A percentile compares a stretch with the other conserved stretches of the same genome.
phyloP scores from a whole-genome alignment of 129 eudicot species.

The Helianthus tuberosus region DNA sequence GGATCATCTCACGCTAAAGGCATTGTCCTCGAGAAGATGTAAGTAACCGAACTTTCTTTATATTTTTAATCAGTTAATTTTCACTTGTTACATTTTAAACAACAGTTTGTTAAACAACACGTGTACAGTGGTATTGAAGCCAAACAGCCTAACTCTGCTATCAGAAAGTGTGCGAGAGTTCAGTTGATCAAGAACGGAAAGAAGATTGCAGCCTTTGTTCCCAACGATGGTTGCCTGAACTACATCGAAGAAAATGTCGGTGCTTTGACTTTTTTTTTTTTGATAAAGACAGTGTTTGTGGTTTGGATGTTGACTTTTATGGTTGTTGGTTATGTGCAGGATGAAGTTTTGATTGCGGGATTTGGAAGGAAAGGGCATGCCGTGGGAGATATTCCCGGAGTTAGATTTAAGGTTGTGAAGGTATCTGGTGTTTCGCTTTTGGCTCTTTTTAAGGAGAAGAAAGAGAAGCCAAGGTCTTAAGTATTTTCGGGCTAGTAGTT shows the following conservation, averaged over 20 bases:
- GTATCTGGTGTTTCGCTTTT: constrained; percentile 57
- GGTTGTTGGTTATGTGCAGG: constrained; percentile 4
- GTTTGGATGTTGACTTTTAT: neutral
- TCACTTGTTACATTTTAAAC: neutral
- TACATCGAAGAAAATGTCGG: constrained; percentile 57
- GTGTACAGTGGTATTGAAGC: constrained; percentile 53
- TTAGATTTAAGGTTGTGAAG: constrained; percentile 56
- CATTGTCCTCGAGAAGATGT: constrained; percentile 56
- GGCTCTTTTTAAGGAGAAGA: constrained; percentile 64
- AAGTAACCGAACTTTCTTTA: constrained; percentile 30
- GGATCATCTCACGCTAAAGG: constrained; percentile 63
- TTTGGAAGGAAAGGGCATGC: constrained; percentile 54
- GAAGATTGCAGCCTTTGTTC: constrained; percentile 64
- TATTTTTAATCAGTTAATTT: no score
- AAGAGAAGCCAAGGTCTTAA: constrained; percentile 51
- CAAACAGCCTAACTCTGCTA: constrained; percentile 61
- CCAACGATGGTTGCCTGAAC: constrained; percentile 63
- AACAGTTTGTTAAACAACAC: constrained; percentile 4
- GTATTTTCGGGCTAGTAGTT: constrained; percentile 6
- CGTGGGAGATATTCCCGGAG: constrained; percentile 66
- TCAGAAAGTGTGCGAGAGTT: constrained; percentile 57
- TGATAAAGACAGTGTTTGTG: neutral
- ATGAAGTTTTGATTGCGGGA: constrained; percentile 48
- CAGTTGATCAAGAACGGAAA: constrained; percentile 53
- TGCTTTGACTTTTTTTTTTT: neutral